Conservation (phyloP, 495 filamentous ascomycete species). For the Glutinoglossum americanum region DNA sequence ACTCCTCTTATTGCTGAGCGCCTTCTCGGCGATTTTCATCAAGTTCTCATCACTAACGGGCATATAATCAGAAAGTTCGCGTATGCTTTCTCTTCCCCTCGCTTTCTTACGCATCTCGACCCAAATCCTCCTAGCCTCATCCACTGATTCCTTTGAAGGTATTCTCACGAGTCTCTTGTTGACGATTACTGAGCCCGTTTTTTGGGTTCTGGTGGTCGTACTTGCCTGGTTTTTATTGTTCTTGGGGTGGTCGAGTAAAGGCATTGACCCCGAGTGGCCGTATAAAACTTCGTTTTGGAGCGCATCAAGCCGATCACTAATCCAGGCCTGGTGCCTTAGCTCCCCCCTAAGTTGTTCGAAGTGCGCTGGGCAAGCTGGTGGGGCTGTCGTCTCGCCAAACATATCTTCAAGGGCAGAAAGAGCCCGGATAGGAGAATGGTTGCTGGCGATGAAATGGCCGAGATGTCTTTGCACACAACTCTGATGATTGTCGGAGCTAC, state of each 20-base stretch:
- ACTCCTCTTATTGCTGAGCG: conserved; percentile 21
- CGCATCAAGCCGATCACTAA: neutral
- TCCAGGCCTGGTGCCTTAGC: neutral
- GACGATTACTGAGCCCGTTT: neutral
- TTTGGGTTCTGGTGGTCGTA: neutral
- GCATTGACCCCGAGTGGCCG: neutral
- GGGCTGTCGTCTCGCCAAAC: neutral
- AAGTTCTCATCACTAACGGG: conserved; percentile 5
- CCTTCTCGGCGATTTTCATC: conserved; percentile 17
- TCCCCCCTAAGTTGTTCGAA: neutral
- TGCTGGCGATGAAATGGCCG: neutral
- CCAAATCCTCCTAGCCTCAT: conserved; percentile 1
- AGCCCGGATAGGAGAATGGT: neutral
- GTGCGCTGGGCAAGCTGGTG: neutral
- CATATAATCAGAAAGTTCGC: conserved; percentile 1
- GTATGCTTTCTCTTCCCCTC: conserved; percentile 3
- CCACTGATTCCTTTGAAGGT: neutral
- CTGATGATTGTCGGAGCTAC: neutral
- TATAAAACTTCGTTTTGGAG: neutral
- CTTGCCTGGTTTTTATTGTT: neutral
- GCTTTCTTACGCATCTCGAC: conserved; percentile 8
- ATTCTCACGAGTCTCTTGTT: neutral
- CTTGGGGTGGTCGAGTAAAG: neutral
- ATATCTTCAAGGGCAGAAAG: conserved; percentile 1
- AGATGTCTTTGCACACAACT: neutral